These are phyloP conservation scores for Penstemon eatonii DNA, from an alignment of 257 asterid genomes.

Conservation along the genomic window DNA sequence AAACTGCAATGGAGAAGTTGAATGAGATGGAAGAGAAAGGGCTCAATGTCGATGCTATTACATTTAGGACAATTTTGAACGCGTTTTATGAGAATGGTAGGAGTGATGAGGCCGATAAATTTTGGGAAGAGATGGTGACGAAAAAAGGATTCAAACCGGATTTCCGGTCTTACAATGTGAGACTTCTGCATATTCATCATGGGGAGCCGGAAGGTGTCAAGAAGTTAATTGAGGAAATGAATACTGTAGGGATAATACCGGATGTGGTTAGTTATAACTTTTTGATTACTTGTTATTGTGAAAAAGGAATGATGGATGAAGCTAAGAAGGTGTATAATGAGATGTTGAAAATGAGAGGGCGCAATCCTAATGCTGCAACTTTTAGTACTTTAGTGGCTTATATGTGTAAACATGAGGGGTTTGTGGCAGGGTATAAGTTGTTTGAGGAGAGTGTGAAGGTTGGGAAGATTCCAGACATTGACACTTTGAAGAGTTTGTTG, in stretches of 20 bases:
- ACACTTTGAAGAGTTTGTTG: constrained; percentile 61
- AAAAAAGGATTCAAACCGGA: constrained; percentile 44
- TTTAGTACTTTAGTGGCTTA: constrained; percentile 63
- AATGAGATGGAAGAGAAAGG: constrained; percentile 63
- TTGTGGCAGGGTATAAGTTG: constrained; percentile 52
- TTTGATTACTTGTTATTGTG: constrained; percentile 66
- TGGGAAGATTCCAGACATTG: constrained; percentile 70
- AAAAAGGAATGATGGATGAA: constrained; percentile 63
- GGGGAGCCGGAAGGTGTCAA: constrained; percentile 53
- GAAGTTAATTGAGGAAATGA: constrained; percentile 71
- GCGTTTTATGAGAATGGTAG: constrained; percentile 53
- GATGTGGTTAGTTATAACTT: constrained; percentile 63
- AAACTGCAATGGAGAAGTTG: constrained; percentile 52
- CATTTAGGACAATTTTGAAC: constrained; percentile 55
- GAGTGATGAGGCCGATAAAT: constrained; percentile 54
- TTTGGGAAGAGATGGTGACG: constrained; percentile 68
- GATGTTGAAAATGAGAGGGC: constrained; percentile 44
- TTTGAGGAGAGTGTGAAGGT: constrained; percentile 64
- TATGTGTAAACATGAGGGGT: constrained; percentile 55
- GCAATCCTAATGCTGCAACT: constrained; percentile 64
- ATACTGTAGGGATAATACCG: constrained; percentile 48
- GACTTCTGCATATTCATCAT: constrained; percentile 42
- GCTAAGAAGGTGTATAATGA: constrained; percentile 64
- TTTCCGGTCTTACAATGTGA: constrained; percentile 74
- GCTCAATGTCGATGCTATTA: constrained; percentile 37